phyloP scores from a whole-genome alignment of 1,284 basidiomycete species.

The Sphagnurus paluster region DNA sequence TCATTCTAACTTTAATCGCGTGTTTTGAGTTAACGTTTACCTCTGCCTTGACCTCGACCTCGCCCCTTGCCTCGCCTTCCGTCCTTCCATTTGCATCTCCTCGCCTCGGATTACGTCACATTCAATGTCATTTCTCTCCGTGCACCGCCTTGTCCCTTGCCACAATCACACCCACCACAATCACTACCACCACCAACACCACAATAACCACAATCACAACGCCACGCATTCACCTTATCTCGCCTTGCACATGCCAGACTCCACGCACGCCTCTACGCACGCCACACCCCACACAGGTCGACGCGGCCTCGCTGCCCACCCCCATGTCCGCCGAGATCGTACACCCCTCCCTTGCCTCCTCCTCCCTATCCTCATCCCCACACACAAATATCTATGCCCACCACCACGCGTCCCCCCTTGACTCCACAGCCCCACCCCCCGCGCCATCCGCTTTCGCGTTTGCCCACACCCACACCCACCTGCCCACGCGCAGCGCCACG shows the following conservation, averaged over 20 bases:
- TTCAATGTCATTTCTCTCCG: no score
- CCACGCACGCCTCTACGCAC: constrained; percentile 13
- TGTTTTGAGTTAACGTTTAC: no score
- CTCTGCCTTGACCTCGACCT: no score
- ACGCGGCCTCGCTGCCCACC: background rate
- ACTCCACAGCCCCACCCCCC: constrained; percentile 6
- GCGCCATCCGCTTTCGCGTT: constrained; percentile 7
- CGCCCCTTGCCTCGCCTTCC: no score
- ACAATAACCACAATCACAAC: no score
- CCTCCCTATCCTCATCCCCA: constrained; percentile 2
- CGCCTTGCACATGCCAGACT: constrained; percentile 9
- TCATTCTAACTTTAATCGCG: no score
- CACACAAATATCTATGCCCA: constrained; percentile 5
- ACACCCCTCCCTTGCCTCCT: background rate
- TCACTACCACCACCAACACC: no score
- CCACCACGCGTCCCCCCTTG: constrained; percentile 9
- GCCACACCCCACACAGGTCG: constrained; percentile 3
- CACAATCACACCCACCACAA: no score
- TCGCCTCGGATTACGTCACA: no score
- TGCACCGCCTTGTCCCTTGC: no score
- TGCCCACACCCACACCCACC: no score
- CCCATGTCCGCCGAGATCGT: background rate
- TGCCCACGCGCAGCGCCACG: constrained; percentile 1
- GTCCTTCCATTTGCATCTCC: no score
- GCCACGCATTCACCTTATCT: constrained; percentile 1